Evolutionary conservation across 176 grass and related monocot genomes (phyloP), one percentile per base, ranked within the genome.

Genomic region (Hyparrhenia diplandra): DNA sequence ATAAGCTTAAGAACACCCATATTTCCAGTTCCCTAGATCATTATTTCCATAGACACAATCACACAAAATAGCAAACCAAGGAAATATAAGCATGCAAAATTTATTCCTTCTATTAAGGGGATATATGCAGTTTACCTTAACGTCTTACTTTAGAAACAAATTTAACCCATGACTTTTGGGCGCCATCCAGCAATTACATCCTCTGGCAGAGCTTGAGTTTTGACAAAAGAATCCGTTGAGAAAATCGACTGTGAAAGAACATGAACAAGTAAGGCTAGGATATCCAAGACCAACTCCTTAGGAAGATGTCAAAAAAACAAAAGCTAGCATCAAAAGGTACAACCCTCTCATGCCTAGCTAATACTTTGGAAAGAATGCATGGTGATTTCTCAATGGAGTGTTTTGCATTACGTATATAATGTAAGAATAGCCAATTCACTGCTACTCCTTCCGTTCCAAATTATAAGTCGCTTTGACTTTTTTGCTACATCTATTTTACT

Each of bases 111-210:
- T 51, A 80, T 24, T 40, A 69, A 51, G 39, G 36, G 13, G 77
- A 65, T 47, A 85, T n/a, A 57, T 62, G 49, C n/a, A 73, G 35
- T 71, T 71, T 71, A 89, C 85, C 66, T 79, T 24, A 69, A 78
- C 28, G 10, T 39, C 68, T 60, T 79, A 70, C 86, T 81, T 88
- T 74, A 65, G 65, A 35, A 43, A 77, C 71, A 54, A 16, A 80
- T 54, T 88, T 91, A 95, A 84, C 43, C 88, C 64, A 90, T 86
- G 23, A 98, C 92, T 93, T 98, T 95, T 41, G 92, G 87, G 29
- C 92, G 85, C 96, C 96, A 98, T 79, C 96, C 96, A 83, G 82
- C 92, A 88, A 98, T 91, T 21, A 95, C 90, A 82, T 98, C 96
- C 75, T 95, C 90, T 76, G 66, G 64, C 49, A 95, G 74, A 79